Evolutionary conservation across 345 rosid genomes (phyloP), one percentile per base, ranked within the genome.

Genomic region (Lumnitzera racemosa): DNA sequence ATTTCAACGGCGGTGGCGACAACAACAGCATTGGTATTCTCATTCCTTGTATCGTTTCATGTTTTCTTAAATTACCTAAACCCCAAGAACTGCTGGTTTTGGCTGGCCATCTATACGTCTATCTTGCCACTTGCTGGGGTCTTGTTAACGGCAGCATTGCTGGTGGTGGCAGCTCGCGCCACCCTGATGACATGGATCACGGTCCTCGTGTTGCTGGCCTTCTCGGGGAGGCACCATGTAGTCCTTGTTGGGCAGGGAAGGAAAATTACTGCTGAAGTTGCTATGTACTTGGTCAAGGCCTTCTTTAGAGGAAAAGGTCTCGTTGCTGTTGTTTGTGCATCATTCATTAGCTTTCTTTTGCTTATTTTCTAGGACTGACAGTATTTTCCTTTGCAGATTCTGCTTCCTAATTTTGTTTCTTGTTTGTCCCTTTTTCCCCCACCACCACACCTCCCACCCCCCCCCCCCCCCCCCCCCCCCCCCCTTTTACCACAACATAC

Each of bases 121-220:
- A 12, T 61, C 10, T 24, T 72, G 51, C 61, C 66, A 0, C 66
- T 62, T 7, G 71, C 61, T 8, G 84, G 72, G 57, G 41, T 67
- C 49, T 24, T 81, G n/a, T 25, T 67, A 16, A 20, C 67, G 0
- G 58, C 62, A 0, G 25, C 25, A 0, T 24, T 77, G 66, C 57
- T 77, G 27, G 76, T 78, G 13, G 51, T 75, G 0, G 85, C 78
- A 10, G 84, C 76, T 12, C 79, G 88, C n/a, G 83, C 78, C 67
- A 72, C 78, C 29, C 24, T 83, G 68, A 49, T 83, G 70, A 67
- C 78, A 2, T 80, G 85, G 88, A 77, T 83, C 66, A 73, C 83
- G 5, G 71, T 78, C 36, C 62, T 76, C 13, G 83, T 80, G 60
- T 71, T 80, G 61, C 78, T 83, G 0, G 68, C 81, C 53, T 73